These are phyloP conservation scores for Wickerhamomyces strasburgensis DNA, from an alignment of 805 yeast species.

Conservation along the genomic window DNA sequence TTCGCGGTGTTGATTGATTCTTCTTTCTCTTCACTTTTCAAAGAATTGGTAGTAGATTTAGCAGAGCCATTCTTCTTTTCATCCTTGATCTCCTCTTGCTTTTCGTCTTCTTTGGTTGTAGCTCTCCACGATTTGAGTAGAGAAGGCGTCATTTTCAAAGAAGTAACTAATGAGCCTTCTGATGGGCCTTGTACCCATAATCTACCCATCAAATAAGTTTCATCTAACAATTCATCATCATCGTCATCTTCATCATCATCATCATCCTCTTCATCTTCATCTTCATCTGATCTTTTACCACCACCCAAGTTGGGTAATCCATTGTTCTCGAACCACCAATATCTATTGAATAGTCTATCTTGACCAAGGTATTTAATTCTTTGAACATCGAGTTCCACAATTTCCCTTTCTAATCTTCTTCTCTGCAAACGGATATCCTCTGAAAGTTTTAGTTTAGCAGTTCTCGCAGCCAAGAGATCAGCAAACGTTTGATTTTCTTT, in stretches of 20 bases:
- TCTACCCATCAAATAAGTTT: conserved; percentile 72
- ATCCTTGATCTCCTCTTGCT: conserved; percentile 22
- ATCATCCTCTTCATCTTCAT: conserved; percentile 31
- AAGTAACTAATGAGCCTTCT: conserved; percentile 37
- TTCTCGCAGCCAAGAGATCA: conserved; percentile 40
- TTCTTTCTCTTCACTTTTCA: not conserved
- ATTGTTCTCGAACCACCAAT: conserved; percentile 92
- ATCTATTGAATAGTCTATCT: conserved; percentile 79
- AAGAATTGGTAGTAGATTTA: too few species aligned
- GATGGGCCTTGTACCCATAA: conserved; percentile 90
- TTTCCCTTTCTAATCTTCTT: conserved; percentile 50
- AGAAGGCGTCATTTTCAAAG: conserved; percentile 28
- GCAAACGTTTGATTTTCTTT: conserved; percentile 39
- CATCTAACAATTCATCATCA: conserved; percentile 44
- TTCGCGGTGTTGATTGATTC: too few species aligned
- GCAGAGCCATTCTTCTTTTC: not conserved
- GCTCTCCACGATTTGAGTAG: conserved; percentile 26
- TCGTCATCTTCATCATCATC: conserved; percentile 41
- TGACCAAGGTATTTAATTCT: conserved; percentile 72
- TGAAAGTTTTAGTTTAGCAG: conserved; percentile 31
- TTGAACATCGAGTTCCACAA: conserved; percentile 72
- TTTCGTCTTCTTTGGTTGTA: conserved; percentile 11
- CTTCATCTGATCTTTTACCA: conserved; percentile 27
- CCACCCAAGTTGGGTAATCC: conserved; percentile 61
- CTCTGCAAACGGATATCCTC: conserved; percentile 46